Conservation (phyloP, 768 basidiomycete genomes). For the Suillus bovinus region DNA sequence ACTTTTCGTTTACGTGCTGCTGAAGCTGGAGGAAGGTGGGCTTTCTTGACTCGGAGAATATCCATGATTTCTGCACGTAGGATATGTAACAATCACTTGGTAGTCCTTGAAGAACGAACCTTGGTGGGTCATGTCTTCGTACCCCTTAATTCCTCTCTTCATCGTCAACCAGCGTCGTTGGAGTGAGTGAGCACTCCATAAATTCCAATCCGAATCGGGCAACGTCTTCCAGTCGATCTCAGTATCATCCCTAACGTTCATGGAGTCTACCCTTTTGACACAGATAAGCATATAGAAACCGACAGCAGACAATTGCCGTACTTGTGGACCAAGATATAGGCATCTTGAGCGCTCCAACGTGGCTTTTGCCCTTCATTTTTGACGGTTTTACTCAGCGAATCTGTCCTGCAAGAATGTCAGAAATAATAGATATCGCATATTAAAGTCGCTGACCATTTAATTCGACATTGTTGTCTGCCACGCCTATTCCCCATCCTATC, state of each 20-base stretch:
- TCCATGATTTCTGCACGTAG: conserved; percentile 70
- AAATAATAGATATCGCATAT: conserved; percentile 4
- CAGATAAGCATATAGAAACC: conserved; percentile 8
- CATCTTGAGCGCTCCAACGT: conserved; percentile 76
- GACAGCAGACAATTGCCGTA: conserved; percentile 31
- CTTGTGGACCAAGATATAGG: conserved; percentile 83
- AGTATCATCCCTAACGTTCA: conserved; percentile 75
- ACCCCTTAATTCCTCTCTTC: conserved; percentile 74
- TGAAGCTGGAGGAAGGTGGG: conserved; percentile 46
- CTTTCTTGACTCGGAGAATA: conserved; percentile 74
- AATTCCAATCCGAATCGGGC: conserved; percentile 73
- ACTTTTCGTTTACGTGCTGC: conserved; percentile 50
- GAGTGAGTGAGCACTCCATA: conserved; percentile 80
- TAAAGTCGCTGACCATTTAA: conserved; percentile 65
- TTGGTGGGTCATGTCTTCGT: conserved; percentile 79
- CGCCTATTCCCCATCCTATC: conserved; percentile 75
- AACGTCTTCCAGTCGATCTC: conserved; percentile 86
- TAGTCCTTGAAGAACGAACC: conserved; percentile 42
- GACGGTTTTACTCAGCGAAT: conserved; percentile 67
- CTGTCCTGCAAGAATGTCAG: conserved; percentile 54
- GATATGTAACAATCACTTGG: background rate
- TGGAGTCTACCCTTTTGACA: conserved; percentile 60
- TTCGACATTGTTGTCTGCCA: conserved; percentile 81
- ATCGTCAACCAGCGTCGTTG: conserved; percentile 81
- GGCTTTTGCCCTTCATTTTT: conserved; percentile 72